Conservation (phyloP, 305 asterid species). For the Fraxinus greggii region DNA sequence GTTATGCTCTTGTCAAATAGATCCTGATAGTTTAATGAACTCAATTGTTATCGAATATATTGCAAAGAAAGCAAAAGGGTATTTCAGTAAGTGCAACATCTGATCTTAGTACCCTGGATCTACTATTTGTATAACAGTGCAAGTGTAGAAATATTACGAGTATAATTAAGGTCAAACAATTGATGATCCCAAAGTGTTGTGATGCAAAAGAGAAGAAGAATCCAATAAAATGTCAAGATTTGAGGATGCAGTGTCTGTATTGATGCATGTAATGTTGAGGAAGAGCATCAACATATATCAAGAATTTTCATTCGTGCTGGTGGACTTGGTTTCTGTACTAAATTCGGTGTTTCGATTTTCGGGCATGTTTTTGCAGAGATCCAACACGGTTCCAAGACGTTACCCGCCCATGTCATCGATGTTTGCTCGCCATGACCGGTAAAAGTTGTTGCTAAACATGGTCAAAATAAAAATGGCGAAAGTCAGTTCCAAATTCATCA, state of each 20-base stretch:
- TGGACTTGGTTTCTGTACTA: constrained; percentile 35
- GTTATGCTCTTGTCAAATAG: no score
- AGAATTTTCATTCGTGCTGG: constrained; percentile 42
- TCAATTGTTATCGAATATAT: not conserved
- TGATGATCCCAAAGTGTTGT: not conserved
- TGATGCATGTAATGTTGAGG: constrained; percentile 56
- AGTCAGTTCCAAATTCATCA: not conserved
- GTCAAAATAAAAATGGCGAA: no score
- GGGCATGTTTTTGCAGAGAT: constrained; percentile 27
- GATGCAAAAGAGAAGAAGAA: not conserved
- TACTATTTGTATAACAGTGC: not conserved
- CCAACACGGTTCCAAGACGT: constrained; percentile 18
- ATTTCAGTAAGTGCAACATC: constrained; percentile 36
- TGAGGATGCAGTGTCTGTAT: constrained; percentile 31
- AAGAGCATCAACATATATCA: constrained; percentile 45
- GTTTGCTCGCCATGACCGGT: constrained; percentile 39
- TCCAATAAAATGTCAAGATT: constrained; percentile 28
- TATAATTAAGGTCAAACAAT: not conserved
- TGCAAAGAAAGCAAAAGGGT: constrained; percentile 29
- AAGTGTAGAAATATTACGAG: not conserved
- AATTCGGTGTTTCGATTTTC: constrained; percentile 49
- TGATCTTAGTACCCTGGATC: not conserved
- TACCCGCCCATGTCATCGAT: constrained; percentile 38
- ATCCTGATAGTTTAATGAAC: no score
- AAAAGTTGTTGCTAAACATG: not conserved